Evolutionary conservation across 345 rosid genomes (phyloP), one percentile per base, ranked within the genome.

Genomic region (Gossypium anomalum): DNA sequence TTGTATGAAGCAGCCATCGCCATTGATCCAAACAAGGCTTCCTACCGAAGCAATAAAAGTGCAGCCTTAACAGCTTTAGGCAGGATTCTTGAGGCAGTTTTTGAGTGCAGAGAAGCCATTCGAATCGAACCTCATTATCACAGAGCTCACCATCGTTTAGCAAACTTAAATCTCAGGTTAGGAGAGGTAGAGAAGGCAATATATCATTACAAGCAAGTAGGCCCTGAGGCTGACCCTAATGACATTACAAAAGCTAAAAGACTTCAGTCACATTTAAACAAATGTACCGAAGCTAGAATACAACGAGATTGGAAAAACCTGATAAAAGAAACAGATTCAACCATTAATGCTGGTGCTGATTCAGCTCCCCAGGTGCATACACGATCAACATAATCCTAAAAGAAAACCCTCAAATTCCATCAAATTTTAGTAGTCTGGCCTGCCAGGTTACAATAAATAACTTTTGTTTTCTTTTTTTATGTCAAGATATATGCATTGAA

Each of bases 1-100:
- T 77, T 95, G 80, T 95, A 95, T 67, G 97, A 95, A 14, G 99
- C 99, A 2, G 99, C 99, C 3, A 95, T 95, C 49, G 81, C 94
- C 1, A 90, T 95, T 57, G 98, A 95, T 70, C 94, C 98, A 0
- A 82, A 87, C 43, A 95, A 88, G 77, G 97, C 98, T 68, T 83
- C 99, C 1, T 95, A 93, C 45, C 81, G 99, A 51, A 95, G 98
- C 85, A 95, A 95, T 77, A 95, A 86, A 80, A 90, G 94, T 17
- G 98, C 99, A 0, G 99, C 99, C 0, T 85, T 95, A 63, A 83
- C 97, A 4, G 99, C 98, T 6, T 76, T 95, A 0, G 98, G 99
- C 9, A 83, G 94, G 73, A 69, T 95, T 27, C 88, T 93, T 0
- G 99, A 93, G 75, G 99, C 98, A 1, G 89, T 91, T 74, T 91